Evolutionary conservation across 331 rosid genomes (phyloP).

Genomic region (Prunus yedoensis): DNA sequence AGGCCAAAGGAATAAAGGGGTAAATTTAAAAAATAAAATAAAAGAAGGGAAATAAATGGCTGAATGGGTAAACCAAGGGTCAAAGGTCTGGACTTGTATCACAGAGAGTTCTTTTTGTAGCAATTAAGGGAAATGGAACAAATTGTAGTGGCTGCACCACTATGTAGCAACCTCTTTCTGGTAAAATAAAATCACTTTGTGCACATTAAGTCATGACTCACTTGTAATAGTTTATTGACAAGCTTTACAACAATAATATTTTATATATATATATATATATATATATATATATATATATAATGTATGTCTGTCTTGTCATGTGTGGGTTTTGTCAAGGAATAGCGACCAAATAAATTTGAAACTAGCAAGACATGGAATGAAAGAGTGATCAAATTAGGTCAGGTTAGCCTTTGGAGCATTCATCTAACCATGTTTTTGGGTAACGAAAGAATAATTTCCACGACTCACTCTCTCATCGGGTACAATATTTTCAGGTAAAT

Average conservation of each 20-base stretch:
- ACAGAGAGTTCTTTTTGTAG: background rate
- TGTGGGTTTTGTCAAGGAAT: slow-evolving; percentile 20
- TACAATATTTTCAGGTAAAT: background rate
- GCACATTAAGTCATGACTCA: slow-evolving; percentile 39
- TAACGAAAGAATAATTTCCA: background rate
- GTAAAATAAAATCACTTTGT: slow-evolving; percentile 30
- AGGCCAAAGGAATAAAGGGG: background rate
- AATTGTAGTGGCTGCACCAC: slow-evolving; percentile 47
- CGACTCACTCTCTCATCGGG: background rate
- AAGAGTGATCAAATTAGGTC: slow-evolving; percentile 6
- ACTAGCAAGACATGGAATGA: background rate
- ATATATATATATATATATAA: no score
- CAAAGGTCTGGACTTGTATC: slow-evolving; percentile 4
- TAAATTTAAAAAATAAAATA: background rate
- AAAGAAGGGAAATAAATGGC: background rate
- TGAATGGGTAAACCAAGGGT: slow-evolving; percentile 25
- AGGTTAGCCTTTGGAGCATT: background rate
- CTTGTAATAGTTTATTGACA: slow-evolving; percentile 38
- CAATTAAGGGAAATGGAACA: background rate
- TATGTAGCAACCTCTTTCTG: slow-evolving; percentile 25
- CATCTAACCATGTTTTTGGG: background rate
- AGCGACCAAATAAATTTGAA: slow-evolving; percentile 19
- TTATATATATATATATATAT: background rate
- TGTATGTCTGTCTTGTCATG: no score
- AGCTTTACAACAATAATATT: slow-evolving; percentile 18